These are phyloP conservation scores for Manihot esculenta DNA, from an alignment of 441 rosid genomes.

Conservation along the genomic window DNA sequence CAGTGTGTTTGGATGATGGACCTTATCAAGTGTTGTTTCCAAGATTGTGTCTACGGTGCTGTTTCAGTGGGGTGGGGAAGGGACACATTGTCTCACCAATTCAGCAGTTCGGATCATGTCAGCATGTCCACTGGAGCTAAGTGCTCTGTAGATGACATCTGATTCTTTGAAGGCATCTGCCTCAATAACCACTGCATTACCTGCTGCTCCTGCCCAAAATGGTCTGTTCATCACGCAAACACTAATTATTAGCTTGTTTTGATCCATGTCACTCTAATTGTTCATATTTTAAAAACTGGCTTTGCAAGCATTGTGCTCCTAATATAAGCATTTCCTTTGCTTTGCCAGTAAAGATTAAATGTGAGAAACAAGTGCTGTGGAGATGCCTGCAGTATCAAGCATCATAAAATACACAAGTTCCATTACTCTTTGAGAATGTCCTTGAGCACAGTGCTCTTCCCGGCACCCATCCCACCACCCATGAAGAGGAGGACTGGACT, in stretches of 20 bases:
- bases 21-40: not conserved
- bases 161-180: constrained; percentile 98
- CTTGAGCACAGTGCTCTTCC: constrained; percentile 95
- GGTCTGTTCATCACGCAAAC: constrained; percentile 52
- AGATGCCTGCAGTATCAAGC: not conserved
- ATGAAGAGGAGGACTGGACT: constrained; percentile 91
- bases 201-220: constrained; percentile 90
- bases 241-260: constrained; percentile 11
- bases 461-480: constrained; percentile 99
- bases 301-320: not conserved
- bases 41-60: not conserved
- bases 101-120: constrained; percentile 96
- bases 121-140: constrained; percentile 85
- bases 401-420: not conserved
- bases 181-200: constrained; percentile 87
- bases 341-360: not conserved
- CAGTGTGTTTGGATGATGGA: too few species aligned
- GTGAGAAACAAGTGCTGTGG: not conserved
- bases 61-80: not conserved
- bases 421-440: constrained; percentile 91
- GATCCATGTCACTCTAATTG: not conserved
- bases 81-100: constrained; percentile 40
- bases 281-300: not conserved
- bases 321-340: not conserved
- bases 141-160: constrained; percentile 88